These are phyloP conservation scores for Albophoma yamanashiensis DNA, from an alignment of 2,329 filamentous ascomycete species.

Conservation along the genomic window DNA sequence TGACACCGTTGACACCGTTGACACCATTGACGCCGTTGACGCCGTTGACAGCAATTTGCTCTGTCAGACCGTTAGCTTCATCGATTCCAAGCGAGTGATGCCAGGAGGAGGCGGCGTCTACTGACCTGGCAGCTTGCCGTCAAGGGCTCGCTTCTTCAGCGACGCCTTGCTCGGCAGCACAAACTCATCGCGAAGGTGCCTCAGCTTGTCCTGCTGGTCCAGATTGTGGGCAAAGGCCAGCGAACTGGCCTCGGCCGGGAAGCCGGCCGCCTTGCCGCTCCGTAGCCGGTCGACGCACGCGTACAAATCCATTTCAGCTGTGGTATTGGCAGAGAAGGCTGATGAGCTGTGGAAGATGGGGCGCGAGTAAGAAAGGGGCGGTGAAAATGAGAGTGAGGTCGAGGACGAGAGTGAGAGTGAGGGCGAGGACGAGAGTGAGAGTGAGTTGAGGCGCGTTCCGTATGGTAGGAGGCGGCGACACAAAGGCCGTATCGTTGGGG, in stretches of 20 bases:
- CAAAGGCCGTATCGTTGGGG: not conserved
- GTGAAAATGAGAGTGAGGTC: not conserved
- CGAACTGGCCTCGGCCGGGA: slow-evolving; percentile 35
- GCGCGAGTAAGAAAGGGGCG: not conserved
- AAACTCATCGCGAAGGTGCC: slow-evolving; percentile 57
- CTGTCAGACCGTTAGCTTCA: not conserved
- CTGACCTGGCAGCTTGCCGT: slow-evolving; percentile 30
- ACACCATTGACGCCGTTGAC: slow-evolving; percentile 7
- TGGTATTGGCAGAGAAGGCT: not conserved
- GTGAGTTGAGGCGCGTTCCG: not conserved
- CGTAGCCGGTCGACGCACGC: slow-evolving; percentile 28
- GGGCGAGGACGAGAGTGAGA: not conserved
- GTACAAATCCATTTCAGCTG: slow-evolving; percentile 25
- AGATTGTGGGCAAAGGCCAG: slow-evolving; percentile 38
- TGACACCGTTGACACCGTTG: slow-evolving; percentile 9
- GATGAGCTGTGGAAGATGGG: not conserved
- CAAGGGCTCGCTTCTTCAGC: slow-evolving; percentile 51
- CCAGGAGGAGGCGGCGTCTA: not conserved
- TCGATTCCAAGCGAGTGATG: too few species aligned
- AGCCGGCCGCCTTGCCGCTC: slow-evolving; percentile 28
- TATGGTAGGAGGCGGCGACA: not conserved
- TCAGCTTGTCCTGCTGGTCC: slow-evolving; percentile 51
- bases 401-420: not conserved
- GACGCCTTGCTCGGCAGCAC: slow-evolving; percentile 66
- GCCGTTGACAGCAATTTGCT: slow-evolving; percentile 1